Conservation (phyloP, 208 protist species). For the Crithidia acanthocephali region DNA sequence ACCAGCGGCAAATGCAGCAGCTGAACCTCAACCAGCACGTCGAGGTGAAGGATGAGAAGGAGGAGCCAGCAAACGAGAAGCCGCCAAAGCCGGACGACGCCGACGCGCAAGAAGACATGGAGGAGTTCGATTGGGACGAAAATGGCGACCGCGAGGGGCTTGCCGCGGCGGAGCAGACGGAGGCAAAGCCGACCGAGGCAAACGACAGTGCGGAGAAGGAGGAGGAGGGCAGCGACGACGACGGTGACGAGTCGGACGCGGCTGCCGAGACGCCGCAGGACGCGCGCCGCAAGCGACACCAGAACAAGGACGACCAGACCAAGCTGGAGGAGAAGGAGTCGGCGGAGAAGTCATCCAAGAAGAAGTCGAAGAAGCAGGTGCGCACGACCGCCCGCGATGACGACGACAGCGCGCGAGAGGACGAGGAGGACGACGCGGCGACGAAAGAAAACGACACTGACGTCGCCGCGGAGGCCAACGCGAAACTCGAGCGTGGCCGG, state of each 20-base stretch:
- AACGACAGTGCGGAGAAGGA: constrained; percentile 27
- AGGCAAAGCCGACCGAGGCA: constrained; percentile 32
- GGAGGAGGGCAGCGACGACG: constrained; percentile 27
- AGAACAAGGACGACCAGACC: constrained; percentile 43
- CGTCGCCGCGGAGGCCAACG: constrained; percentile 26
- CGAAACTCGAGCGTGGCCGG: constrained; percentile 69
- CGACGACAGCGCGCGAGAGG: constrained; percentile 30
- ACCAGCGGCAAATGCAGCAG: constrained; percentile 80
- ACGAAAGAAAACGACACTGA: constrained; percentile 33
- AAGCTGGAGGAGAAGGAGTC: constrained; percentile 51
- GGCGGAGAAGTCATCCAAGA: constrained; percentile 47
- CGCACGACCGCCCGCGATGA: constrained; percentile 32
- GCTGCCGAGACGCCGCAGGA: constrained; percentile 45
- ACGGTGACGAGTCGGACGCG: constrained; percentile 37
- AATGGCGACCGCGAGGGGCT: constrained; percentile 64
- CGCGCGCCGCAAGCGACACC: constrained; percentile 37
- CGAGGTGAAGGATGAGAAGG: constrained; percentile 68
- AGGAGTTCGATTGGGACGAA: constrained; percentile 72
- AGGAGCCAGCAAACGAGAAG: constrained; percentile 46
- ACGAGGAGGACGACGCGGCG: constrained; percentile 40
- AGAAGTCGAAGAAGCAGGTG: constrained; percentile 45
- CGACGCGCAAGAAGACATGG: constrained; percentile 39
- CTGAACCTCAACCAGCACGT: constrained; percentile 82
- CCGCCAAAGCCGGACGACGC: constrained; percentile 40
- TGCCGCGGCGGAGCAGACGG: constrained; percentile 38